Base-by-base conservation (phyloP, 176 grass and related monocot genomes). In the Ampelocalamus luodianensis region DNA sequence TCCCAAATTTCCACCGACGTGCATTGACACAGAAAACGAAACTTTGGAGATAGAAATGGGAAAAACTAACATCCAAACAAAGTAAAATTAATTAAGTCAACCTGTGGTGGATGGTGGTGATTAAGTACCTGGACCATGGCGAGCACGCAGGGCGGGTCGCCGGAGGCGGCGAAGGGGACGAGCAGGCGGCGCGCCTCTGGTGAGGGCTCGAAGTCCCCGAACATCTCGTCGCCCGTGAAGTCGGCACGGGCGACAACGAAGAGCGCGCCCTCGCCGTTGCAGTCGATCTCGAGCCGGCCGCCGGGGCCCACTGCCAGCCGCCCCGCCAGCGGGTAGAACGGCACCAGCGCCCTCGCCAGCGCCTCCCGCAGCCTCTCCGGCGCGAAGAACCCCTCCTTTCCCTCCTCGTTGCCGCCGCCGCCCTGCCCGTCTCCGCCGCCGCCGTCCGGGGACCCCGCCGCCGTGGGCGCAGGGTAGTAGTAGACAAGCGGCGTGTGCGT, bases 311-410 rank as follows among this genome's bases (percentile, higher is more conserved):
- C 6, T 4, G 46, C 74, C 13, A 90, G 74, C n/a, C 88, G 83
- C 50, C 94, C 94, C 8, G 88, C 94, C 58, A 94, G 54, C 22
- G 90, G 94, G 71, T 97, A 97, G 86, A 92, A 90, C 0, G 83
- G 26, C 71, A 91, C 90, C 64, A 94, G 83, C 66, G 90, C 85
- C 56, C 46, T 81, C 13, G 87, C 89, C 32, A 96, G 84, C 71
- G 94, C 80, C 1, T 67, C 80, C 32, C 90, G 85, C 62, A 94
- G 79, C 60, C 79, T 59, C 75, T 86, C 89, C 46, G 65, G 76
- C 1, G 67, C 84, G 74, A 97, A 88, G 90, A 94, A 92, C 12
- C 6, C 13, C 20, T 44, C 16, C 7, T 0, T 1, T 11, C 14
- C 68, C 0, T 1, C 84, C 1, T 18, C 43, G 0, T 15, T 26